phyloP scores from a whole-genome alignment of 202 grass and related monocot genomes.

The Saccharum hybrid region DNA sequence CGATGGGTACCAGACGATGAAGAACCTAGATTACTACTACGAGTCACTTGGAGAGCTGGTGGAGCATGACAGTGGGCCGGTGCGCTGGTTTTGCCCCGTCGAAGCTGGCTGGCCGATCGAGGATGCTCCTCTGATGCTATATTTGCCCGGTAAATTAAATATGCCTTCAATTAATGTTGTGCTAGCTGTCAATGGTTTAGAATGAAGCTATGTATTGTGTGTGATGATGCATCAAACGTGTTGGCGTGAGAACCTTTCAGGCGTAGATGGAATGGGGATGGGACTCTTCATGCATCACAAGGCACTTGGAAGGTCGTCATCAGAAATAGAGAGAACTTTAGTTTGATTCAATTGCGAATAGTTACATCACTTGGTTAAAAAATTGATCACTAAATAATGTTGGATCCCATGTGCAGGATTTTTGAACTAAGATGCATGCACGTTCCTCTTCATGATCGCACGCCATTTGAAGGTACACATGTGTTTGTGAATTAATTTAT shows the following conservation, averaged over 20 bases:
- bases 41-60: slow-evolving; percentile 45
- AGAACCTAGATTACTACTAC: slow-evolving; percentile 57
- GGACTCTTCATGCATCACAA: slow-evolving; percentile 83
- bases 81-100: slow-evolving; percentile 60
- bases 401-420: slow-evolving; percentile 46
- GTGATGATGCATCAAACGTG: not conserved
- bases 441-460: slow-evolving; percentile 69
- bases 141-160: slow-evolving; percentile 57
- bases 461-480: slow-evolving; percentile 66
- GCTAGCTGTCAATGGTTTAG: not conserved
- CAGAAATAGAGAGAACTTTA: not conserved
- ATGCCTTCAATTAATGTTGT: not conserved
- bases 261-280: slow-evolving; percentile 63
- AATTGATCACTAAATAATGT: not conserved
- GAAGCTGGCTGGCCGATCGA: slow-evolving; percentile 35
- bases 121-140: slow-evolving; percentile 66
- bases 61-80: slow-evolving; percentile 55
- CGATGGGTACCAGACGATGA: slow-evolving; percentile 56
- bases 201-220: not conserved
- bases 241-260: slow-evolving; percentile 33
- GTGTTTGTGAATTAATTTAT: not conserved
- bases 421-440: slow-evolving; percentile 82
- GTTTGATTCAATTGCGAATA: not conserved
- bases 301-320: slow-evolving; percentile 67
- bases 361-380: not conserved